Evolutionary conservation across 805 yeast species (phyloP).

Genomic region (Blastobotrys muscicola): DNA sequence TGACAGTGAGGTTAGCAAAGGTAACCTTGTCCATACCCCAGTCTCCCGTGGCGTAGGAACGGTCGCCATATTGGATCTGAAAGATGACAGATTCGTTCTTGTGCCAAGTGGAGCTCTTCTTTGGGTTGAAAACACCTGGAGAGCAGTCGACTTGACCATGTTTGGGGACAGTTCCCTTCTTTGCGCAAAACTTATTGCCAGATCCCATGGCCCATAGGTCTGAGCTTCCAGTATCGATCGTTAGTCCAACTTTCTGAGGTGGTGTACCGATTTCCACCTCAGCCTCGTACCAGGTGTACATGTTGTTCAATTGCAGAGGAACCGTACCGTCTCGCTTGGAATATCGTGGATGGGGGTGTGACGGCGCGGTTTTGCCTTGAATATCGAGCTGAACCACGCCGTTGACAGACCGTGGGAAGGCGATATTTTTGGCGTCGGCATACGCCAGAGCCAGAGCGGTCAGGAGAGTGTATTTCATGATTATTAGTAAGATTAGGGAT

Average conservation of each 20-base stretch:
- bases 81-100: slow-evolving; percentile 17
- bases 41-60: slow-evolving; percentile 41
- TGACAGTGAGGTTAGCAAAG: slow-evolving; percentile 38
- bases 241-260: slow-evolving; percentile 40
- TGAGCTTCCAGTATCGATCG: slow-evolving; percentile 69
- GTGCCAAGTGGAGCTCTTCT: slow-evolving; percentile 23
- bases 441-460: too few relatives aligned
- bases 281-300: slow-evolving; percentile 22
- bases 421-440: too few relatives aligned
- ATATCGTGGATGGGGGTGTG: too few relatives aligned
- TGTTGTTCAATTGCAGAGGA: slow-evolving; percentile 19
- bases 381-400: slow-evolving; percentile 12
- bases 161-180: slow-evolving; percentile 25
- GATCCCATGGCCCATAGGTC: slow-evolving; percentile 57
- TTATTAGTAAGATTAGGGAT: too few relatives aligned
- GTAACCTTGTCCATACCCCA: slow-evolving; percentile 58
- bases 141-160: slow-evolving; percentile 16
- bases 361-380: slow-evolving; percentile 5
- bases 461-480: too few relatives aligned
- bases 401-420: too few relatives aligned
- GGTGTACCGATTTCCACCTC: slow-evolving; percentile 45
- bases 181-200: slow-evolving; percentile 36
- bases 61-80: slow-evolving; percentile 32
- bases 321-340: slow-evolving; percentile 12
- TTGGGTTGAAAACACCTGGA: slow-evolving; percentile 23